Base-by-base conservation (phyloP, 768 basidiomycete species). In the Melanogaster broomeanus region DNA sequence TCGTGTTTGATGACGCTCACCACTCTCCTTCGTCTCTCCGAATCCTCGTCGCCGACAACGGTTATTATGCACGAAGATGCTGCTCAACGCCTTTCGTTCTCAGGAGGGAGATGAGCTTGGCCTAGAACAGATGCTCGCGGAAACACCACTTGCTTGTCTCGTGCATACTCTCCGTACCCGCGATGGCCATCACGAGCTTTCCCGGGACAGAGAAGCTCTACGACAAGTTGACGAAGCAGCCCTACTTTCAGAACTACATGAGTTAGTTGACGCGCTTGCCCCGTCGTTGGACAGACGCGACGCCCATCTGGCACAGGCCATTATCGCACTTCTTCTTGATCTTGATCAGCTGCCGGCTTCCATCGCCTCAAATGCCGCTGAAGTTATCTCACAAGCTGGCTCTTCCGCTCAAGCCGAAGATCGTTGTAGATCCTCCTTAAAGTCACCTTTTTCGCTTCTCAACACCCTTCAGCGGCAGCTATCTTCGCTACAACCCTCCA, bases 1-100 rank as follows among this genome's bases (percentile, higher is more conserved):
- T 88, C 87, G 16, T 90, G 87, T 64, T 61, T 92, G 22, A 84
- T 83, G 74, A 87, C 87, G 2, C 73, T 93, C 42, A 82, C 84
- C 59, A 84, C 82, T 65, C 74, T 91, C n/a, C n/a, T n/a, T n/a
- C n/a, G n/a, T 19, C 79, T 90, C 19, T 81, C 82, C 28, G 73
- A 71, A 12, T 73, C 78, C 15, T 68, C 69, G 2, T 30, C 50
- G 1, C 11, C 18, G 0, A 6, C 27, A 12, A 10, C n/a, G 24
- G n/a, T 28, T 33, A 9, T 28, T 33, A 9, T 9, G 60, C 70
- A 51, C 82, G 79, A 82, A 50, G 71, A 84, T 22, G 80, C 83
- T 52, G 76, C 82, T 63, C 78, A 83, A 31, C 74, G 83, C 43
- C 80, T 83, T 61, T 84, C 85, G 10, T 78, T 84, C 75, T 80